These are phyloP conservation scores for Monosporascus sp. DNA, from an alignment of 2,329 filamentous ascomycete genomes.

Conservation along the genomic window DNA sequence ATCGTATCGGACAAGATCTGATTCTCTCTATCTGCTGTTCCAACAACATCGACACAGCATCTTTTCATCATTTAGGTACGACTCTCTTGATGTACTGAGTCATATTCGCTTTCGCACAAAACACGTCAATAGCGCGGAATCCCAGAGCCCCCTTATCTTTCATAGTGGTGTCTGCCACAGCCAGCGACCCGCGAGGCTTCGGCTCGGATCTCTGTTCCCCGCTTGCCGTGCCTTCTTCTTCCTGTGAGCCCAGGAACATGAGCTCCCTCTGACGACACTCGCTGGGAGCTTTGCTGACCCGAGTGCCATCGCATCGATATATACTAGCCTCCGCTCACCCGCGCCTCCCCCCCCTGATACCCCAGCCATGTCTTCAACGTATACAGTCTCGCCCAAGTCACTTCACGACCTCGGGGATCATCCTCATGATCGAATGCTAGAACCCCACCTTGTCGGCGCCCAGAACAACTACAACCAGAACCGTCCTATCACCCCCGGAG, in stretches of 20 bases:
- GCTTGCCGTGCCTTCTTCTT: slow-evolving; percentile 6
- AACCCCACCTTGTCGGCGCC: slow-evolving; percentile 26
- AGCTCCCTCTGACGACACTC: slow-evolving; percentile 14
- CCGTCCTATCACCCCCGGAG: slow-evolving; percentile 27
- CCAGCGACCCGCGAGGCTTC: slow-evolving; percentile 11
- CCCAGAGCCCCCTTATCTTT: background rate
- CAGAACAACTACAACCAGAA: slow-evolving; percentile 18
- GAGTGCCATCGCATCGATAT: slow-evolving; percentile 23
- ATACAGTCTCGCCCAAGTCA: slow-evolving; percentile 34
- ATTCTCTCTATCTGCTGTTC: slow-evolving; percentile 6
- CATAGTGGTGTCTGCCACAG: background rate
- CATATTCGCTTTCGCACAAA: background rate
- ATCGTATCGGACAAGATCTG: slow-evolving; percentile 7
- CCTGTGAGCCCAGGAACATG: slow-evolving; percentile 16
- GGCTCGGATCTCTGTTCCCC: slow-evolving; percentile 1
- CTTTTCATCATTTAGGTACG: background rate
- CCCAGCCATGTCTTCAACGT: slow-evolving; percentile 39
- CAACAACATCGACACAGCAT: background rate
- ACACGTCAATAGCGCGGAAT: background rate
- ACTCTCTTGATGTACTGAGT: background rate
- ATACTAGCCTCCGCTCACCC: slow-evolving; percentile 24
- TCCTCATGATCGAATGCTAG: slow-evolving; percentile 20
- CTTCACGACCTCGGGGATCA: slow-evolving; percentile 31
- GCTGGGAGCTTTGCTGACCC: slow-evolving; percentile 15
- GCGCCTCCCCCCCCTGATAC: slow-evolving; percentile 14